phyloP scores from a whole-genome alignment of 768 basidiomycete species.

The Amanita fuliginea region DNA sequence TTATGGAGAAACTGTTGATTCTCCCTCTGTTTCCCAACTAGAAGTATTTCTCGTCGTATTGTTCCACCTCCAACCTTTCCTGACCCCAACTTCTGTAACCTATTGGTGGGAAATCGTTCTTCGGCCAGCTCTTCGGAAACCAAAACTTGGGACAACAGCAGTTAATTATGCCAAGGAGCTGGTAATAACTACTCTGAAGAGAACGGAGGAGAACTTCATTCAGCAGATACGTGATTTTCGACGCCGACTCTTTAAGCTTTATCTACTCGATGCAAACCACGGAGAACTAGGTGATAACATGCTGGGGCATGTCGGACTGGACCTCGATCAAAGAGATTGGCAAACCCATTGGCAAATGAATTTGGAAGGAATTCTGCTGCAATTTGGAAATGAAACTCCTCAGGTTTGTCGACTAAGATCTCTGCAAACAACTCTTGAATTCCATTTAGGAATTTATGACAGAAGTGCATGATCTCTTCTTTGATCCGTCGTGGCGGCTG shows the following conservation, averaged over 20 bases:
- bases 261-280: slow-evolving; percentile 67
- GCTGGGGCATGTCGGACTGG: slow-evolving; percentile 63
- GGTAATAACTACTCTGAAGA: slow-evolving; percentile 49
- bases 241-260: slow-evolving; percentile 59
- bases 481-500: slow-evolving; percentile 47
- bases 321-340: slow-evolving; percentile 48
- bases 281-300: slow-evolving; percentile 54
- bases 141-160: slow-evolving; percentile 47
- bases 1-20: slow-evolving; percentile 53
- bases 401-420: slow-evolving; percentile 33
- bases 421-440: slow-evolving; percentile 1
- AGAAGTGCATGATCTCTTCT: slow-evolving; percentile 55
- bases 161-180: slow-evolving; percentile 64
- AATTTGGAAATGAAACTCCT: slow-evolving; percentile 50
- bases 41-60: slow-evolving; percentile 62
- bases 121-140: slow-evolving; percentile 68
- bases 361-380: slow-evolving; percentile 64
- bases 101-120: slow-evolving; percentile 80
- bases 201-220: slow-evolving; percentile 30
- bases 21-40: slow-evolving; percentile 46
- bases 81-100: slow-evolving; percentile 57
- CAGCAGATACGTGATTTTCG: slow-evolving; percentile 55
- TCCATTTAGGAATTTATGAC: slow-evolving; percentile 52
- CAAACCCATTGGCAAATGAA: slow-evolving; percentile 66
- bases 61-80: slow-evolving; percentile 46